phyloP scores from a whole-genome alignment of 345 rosid genomes.

The Lepidium africanum region DNA sequence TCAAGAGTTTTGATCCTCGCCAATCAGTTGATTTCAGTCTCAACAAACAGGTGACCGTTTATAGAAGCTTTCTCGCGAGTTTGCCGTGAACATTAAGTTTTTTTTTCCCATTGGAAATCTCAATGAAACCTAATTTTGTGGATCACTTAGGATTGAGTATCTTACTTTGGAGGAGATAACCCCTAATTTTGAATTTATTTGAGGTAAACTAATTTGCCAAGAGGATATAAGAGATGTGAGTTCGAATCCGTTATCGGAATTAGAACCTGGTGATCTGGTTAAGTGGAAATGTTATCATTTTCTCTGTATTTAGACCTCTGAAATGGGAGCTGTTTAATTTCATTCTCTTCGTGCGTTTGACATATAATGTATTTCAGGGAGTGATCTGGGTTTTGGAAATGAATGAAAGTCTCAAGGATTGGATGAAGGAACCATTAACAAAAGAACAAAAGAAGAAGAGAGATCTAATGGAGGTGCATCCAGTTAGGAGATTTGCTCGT shows the following conservation, averaged over 20 bases:
- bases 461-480: constrained; percentile 59
- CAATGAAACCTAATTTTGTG: neutral
- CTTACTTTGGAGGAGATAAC: neutral
- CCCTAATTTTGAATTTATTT: neutral
- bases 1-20: constrained; percentile 28
- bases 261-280: neutral
- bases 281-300: neutral
- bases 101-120: neutral
- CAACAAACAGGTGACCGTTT: constrained; percentile 39
- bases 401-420: constrained; percentile 40
- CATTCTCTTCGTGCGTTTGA: neutral
- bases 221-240: neutral
- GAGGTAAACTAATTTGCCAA: neutral
- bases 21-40: constrained; percentile 37
- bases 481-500: constrained; percentile 50
- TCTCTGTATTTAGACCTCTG: neutral
- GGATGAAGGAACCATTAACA: constrained; percentile 34
- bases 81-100: neutral
- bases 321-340: neutral
- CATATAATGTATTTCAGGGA: constrained; percentile 45
- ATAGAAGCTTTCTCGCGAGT: neutral
- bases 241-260: neutral
- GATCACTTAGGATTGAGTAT: neutral
- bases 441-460: constrained; percentile 60
- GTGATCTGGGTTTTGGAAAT: constrained; percentile 73